Evolutionary conservation across 306 rosid genomes (phyloP), one percentile per base, ranked within the genome.

Genomic region (Gillenia trifoliata): DNA sequence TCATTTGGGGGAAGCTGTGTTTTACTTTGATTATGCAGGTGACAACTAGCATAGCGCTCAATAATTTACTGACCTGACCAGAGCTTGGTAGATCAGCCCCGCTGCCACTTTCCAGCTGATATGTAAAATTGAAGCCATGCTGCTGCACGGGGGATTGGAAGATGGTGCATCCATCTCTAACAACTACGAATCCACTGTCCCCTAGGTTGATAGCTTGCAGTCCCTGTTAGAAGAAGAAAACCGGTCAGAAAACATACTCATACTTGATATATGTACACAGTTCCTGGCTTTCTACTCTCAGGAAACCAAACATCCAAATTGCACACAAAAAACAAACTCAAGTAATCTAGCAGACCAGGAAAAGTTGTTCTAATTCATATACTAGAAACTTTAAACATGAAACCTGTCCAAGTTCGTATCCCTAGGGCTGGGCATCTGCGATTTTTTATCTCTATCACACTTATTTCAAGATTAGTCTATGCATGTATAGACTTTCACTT

Each of bases 101-200:
- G 33, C 79, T 81, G 70, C 99, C 98, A 66, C 92, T 82, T 78
- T 89, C 99, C 75, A 92, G 79, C 82, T 94, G 98, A 85, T 87
- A 92, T 26, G 96, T 85, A 82, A 87, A 90, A 85, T 94, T 92
- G 90, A 92, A 94, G 79, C 78, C 89, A 72, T 90, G 96, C 50
- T 88, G 97, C 84, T 94, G 96, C 77, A 84, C 88, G 19, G 88
- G 98, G 74, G 98, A 90, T 83, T 68, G 88, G 85, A 90, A 92
- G 77, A 95, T 65, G 69, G 91, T 83, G 84, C 84, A 56, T 76
- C 96, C 99, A 81, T 88, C 93, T 87, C 99, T 82, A 57, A 95
- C 81, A 75, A 95, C 96, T 77, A 89, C 67, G 81, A 95, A 95
- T 70, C 99, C 99, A 75, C 97, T 89, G 84, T 95, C 99, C 45